Evolutionary conservation across 129 eudicot genomes (phyloP).

Genomic region (Tagetes erecta): DNA sequence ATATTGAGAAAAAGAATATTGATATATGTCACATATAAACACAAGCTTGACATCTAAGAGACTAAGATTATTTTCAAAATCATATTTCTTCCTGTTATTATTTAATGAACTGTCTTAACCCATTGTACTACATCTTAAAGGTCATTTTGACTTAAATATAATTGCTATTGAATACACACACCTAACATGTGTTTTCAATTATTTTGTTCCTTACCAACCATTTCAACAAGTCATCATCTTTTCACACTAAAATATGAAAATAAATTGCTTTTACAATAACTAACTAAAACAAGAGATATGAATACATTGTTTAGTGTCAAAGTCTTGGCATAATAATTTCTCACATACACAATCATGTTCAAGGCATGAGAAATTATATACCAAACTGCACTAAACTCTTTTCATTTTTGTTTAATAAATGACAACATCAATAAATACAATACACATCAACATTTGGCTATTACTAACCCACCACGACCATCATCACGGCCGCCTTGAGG

Average conservation of each 20-base stretch:
- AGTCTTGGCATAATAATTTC: constrained; percentile 26
- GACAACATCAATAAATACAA: not conserved
- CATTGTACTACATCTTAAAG: not conserved
- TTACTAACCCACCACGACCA: not conserved
- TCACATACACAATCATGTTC: constrained; percentile 23
- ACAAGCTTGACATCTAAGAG: no score
- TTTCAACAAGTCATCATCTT: no score
- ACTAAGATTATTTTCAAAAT: no score
- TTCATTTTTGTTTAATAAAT: constrained; percentile 15
- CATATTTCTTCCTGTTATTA: no score
- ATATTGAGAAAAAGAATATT: no score
- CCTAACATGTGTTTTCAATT: not conserved
- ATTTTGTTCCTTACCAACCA: no score
- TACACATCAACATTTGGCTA: constrained; percentile 4
- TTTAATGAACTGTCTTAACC: not conserved
- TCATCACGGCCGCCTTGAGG: not conserved
- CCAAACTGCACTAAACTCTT: constrained; percentile 26
- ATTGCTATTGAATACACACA: not conserved
- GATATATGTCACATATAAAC: no score
- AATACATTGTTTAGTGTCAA: constrained; percentile 24
- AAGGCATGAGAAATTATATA: constrained; percentile 36
- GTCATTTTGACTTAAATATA: not conserved
- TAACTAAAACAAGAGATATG: not conserved
- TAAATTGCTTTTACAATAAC: not conserved
- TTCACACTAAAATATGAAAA: not conserved